Percentiles rank a stretch among this genome's conserved stretches.
Evolutionary conservation across 2,329 filamentous ascomycete species (phyloP).

Genomic region (Karstenula rhodostoma): DNA sequence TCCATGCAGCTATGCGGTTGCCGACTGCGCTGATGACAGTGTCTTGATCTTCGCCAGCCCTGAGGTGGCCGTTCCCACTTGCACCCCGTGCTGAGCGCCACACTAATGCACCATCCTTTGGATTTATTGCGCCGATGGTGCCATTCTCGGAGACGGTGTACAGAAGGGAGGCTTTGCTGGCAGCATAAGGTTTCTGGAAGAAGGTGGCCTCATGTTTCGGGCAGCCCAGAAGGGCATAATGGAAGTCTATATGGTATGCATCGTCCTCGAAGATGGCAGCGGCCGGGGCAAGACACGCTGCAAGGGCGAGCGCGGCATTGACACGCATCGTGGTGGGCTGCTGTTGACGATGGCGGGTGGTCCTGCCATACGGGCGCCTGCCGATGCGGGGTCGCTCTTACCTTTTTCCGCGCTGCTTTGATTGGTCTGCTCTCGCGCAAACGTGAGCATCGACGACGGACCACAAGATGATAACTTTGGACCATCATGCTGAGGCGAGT

Average conservation of each 20-base stretch:
- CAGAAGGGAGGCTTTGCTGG: slow-evolving; percentile 85
- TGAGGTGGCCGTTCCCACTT: slow-evolving; percentile 58
- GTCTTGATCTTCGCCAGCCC: slow-evolving; percentile 80
- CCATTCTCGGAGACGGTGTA: slow-evolving; percentile 89
- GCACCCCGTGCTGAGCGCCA: slow-evolving; percentile 74
- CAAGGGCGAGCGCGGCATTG: slow-evolving; percentile 44
- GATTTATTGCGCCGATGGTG: slow-evolving; percentile 87
- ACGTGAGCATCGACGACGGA: too few species aligned
- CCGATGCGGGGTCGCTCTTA: neutral
- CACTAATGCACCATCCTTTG: slow-evolving; percentile 80
- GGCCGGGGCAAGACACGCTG: slow-evolving; percentile 59
- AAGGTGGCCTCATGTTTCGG: slow-evolving; percentile 86
- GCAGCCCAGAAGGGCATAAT: slow-evolving; percentile 85
- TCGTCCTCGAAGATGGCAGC: slow-evolving; percentile 86
- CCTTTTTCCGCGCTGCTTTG: neutral
- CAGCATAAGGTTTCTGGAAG: slow-evolving; percentile 85
- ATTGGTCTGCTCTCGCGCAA: too few species aligned
- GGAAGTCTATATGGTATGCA: slow-evolving; percentile 90
- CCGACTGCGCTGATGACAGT: slow-evolving; percentile 79
- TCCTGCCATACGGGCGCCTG: neutral
- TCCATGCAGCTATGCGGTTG: slow-evolving; percentile 78
- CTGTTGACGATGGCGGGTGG: slow-evolving; percentile 20
- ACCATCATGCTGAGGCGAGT: too few species aligned
- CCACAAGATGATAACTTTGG: too few species aligned
- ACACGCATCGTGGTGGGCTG: slow-evolving; percentile 46